Conservation (phyloP, 1,284 basidiomycete species). For the Trametes sp. region DNA sequence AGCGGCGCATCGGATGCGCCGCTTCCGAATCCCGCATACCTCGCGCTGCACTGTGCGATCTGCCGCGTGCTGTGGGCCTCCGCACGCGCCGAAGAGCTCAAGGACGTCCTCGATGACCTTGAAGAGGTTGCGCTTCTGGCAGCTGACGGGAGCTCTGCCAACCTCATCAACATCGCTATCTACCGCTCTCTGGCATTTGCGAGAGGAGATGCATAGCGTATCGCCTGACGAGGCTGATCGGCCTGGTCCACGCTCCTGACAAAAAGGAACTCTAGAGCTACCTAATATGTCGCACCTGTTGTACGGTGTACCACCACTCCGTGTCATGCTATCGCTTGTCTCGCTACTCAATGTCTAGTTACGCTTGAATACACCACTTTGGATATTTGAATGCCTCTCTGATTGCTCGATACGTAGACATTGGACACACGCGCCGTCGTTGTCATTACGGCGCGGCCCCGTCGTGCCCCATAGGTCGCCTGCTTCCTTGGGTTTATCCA, state of each 20-base stretch:
- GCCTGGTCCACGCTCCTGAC: no score
- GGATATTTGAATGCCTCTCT: no score
- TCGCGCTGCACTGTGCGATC: slow-evolving; percentile 28
- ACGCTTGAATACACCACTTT: neutral
- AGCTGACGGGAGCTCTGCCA: slow-evolving; percentile 26
- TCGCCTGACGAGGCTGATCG: no score
- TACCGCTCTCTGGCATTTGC: slow-evolving; percentile 25
- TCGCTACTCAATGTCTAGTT: neutral
- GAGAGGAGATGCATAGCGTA: neutral
- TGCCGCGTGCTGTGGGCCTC: slow-evolving; percentile 29
- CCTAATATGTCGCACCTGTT: neutral
- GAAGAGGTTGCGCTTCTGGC: slow-evolving; percentile 29
- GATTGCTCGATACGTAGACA: no score
- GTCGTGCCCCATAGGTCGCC: no score
- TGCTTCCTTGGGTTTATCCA: no score
- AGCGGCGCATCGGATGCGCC: slow-evolving; percentile 12
- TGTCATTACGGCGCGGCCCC: no score
- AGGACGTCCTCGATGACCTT: slow-evolving; percentile 28
- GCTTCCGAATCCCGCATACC: slow-evolving; percentile 26
- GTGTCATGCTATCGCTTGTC: neutral
- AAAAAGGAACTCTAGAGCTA: slow-evolving; percentile 2
- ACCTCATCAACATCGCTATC: slow-evolving; percentile 31
- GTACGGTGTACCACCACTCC: neutral
- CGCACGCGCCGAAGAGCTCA: slow-evolving; percentile 28
- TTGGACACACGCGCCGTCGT: no score